These are phyloP conservation scores for Lepidium didymum DNA, from an alignment of 345 rosid genomes.

Conservation along the genomic window DNA sequence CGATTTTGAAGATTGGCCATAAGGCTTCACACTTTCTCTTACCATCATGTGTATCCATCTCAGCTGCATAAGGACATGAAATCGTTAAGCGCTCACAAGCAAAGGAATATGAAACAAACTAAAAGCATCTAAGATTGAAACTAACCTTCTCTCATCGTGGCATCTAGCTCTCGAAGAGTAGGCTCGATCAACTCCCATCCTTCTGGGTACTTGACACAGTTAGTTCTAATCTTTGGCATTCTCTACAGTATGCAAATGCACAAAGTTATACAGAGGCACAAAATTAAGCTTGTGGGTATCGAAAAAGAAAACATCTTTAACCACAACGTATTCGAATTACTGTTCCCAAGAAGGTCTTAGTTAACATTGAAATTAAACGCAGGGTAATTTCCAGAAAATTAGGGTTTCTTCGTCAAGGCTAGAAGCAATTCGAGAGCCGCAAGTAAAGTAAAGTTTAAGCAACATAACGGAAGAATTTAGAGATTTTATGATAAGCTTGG, in stretches of 20 bases:
- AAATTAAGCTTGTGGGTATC: not conserved
- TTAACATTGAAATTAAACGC: not conserved
- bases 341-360: not conserved
- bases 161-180: slow-evolving; percentile 54
- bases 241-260: not conserved
- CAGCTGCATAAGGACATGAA: slow-evolving; percentile 41
- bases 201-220: slow-evolving; percentile 55
- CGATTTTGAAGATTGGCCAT: slow-evolving; percentile 75
- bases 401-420: not conserved
- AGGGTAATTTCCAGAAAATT: not conserved
- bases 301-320: not conserved
- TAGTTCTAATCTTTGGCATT: slow-evolving; percentile 81
- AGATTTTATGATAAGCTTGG: too few species aligned
- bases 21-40: slow-evolving; percentile 74
- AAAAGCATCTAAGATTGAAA: not conserved
- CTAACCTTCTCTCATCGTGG: slow-evolving; percentile 79
- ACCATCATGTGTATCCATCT: slow-evolving; percentile 70
- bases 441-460: not conserved
- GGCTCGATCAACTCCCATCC: slow-evolving; percentile 89
- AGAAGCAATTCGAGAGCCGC: not conserved
- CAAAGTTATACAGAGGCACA: not conserved
- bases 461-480: too few species aligned
- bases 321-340: not conserved
- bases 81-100: not conserved
- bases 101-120: not conserved